Percentiles rank a stretch among this genome's conserved stretches.
These are phyloP conservation scores for Cocos nucifera DNA, from an alignment of 176 grass and related monocot species.

Conservation along the genomic window DNA sequence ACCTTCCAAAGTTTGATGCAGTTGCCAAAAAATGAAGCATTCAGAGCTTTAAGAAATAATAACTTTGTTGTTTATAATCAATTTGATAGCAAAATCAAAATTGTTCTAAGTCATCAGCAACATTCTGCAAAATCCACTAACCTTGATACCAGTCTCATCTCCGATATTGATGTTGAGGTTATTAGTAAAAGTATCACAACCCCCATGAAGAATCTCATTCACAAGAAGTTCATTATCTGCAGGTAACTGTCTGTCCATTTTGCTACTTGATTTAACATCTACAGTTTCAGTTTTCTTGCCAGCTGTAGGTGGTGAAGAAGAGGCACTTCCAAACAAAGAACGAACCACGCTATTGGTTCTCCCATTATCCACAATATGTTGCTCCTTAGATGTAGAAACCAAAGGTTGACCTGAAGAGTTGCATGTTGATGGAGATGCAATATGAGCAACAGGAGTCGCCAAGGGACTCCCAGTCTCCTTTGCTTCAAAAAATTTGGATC, in stretches of 20 bases:
- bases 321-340: slow-evolving; percentile 33
- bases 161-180: slow-evolving; percentile 27
- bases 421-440: slow-evolving; percentile 39
- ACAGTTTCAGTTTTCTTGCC: background rate
- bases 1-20: too few relatives aligned
- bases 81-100: too few relatives aligned
- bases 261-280: slow-evolving; percentile 6
- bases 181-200: slow-evolving; percentile 20
- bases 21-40: too few relatives aligned
- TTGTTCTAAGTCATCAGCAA: too few relatives aligned
- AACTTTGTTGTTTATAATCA: too few relatives aligned
- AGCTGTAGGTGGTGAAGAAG: slow-evolving; percentile 16
- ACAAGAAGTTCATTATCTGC: slow-evolving; percentile 80
- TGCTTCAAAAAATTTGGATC: slow-evolving; percentile 83
- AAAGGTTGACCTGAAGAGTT: slow-evolving; percentile 20
- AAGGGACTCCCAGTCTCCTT: slow-evolving; percentile 56
- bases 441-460: slow-evolving; percentile 42
- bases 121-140: slow-evolving; percentile 9
- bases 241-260: slow-evolving; percentile 5
- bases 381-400: slow-evolving; percentile 16
- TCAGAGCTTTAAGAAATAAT: too few relatives aligned
- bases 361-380: slow-evolving; percentile 6
- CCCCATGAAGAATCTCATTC: slow-evolving; percentile 85
- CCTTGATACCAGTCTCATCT: slow-evolving; percentile 48
- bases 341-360: slow-evolving; percentile 36